Percentiles rank a stretch among this genome's conserved stretches.
These are phyloP conservation scores for Hypoxylon rubiginosum DNA, from an alignment of 2,329 filamentous ascomycete species.

Conservation along the genomic window DNA sequence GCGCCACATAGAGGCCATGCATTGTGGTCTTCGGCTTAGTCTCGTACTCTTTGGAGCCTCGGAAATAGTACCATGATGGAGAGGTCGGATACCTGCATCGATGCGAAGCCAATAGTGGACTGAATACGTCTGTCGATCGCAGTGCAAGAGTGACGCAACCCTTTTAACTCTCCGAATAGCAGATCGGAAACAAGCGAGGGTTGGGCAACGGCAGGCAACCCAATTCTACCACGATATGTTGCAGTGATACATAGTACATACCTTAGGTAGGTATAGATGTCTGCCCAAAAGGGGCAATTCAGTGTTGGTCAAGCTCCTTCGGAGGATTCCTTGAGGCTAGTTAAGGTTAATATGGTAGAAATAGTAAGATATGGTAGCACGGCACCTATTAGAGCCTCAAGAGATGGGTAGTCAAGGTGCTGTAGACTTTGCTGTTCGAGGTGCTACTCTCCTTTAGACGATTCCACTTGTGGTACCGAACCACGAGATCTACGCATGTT, in stretches of 20 bases:
- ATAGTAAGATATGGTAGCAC: background rate
- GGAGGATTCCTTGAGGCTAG: background rate
- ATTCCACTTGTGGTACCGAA: conserved; percentile 23
- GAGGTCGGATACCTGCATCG: conserved; percentile 27
- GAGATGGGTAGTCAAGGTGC: conserved; percentile 4
- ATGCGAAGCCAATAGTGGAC: conserved; percentile 24
- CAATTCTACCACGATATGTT: conserved; percentile 1
- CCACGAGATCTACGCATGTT: conserved; percentile 36
- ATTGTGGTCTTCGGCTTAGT: conserved; percentile 4
- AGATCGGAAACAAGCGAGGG: conserved; percentile 23
- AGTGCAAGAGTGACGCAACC: conserved; percentile 31
- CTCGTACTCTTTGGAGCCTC: conserved; percentile 19
- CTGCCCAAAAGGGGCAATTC: background rate
- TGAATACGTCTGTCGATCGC: conserved; percentile 7
- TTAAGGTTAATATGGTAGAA: background rate
- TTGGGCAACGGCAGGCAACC: background rate
- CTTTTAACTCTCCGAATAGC: conserved; percentile 31
- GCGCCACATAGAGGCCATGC: conserved; percentile 8
- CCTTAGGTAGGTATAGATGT: background rate
- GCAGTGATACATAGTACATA: background rate
- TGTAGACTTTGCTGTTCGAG: background rate
- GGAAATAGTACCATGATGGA: conserved; percentile 21
- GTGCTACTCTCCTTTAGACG: conserved; percentile 1
- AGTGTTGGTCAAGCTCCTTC: background rate
- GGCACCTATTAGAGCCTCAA: background rate